Percentiles rank a stretch among this genome's conserved stretches.
phyloP scores from a whole-genome alignment of 495 filamentous ascomycete genomes.

The Aspergillus steynii region DNA sequence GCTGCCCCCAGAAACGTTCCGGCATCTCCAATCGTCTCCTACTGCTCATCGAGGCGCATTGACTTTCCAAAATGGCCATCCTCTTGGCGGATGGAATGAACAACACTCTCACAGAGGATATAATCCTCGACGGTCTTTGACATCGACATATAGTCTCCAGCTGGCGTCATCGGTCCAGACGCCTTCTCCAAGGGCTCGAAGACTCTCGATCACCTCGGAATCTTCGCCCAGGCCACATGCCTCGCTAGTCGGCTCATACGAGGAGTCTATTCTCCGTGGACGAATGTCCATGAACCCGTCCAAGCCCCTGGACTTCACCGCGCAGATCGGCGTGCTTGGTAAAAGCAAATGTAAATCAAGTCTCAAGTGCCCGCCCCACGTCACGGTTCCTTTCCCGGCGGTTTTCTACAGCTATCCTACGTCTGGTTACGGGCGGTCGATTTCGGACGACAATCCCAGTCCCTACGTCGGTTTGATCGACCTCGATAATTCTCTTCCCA shows the following conservation, averaged over 20 bases:
- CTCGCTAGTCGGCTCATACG: slow-evolving; percentile 96
- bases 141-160: slow-evolving; percentile 58
- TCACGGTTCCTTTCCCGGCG: slow-evolving; percentile 90
- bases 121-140: slow-evolving; percentile 72
- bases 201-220: slow-evolving; percentile 75
- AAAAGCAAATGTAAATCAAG: slow-evolving; percentile 86
- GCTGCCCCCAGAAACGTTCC: slow-evolving; percentile 57
- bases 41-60: slow-evolving; percentile 20
- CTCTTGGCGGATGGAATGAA: slow-evolving; percentile 47
- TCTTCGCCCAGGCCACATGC: slow-evolving; percentile 78
- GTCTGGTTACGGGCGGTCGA: slow-evolving; percentile 59
- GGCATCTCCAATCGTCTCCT: slow-evolving; percentile 42
- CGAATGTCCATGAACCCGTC: slow-evolving; percentile 97
- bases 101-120: slow-evolving; percentile 65
- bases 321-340: slow-evolving; percentile 93
- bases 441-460: slow-evolving; percentile 80
- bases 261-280: slow-evolving; percentile 92
- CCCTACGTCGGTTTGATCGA: slow-evolving; percentile 96
- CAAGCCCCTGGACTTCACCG: slow-evolving; percentile 88
- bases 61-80: slow-evolving; percentile 19
- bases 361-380: slow-evolving; percentile 85
- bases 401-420: slow-evolving; percentile 92
- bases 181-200: slow-evolving; percentile 56
- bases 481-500: slow-evolving; percentile 72
- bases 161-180: slow-evolving; percentile 61